Percentiles rank a stretch among this genome's conserved stretches.
Conservation (phyloP, 2,329 filamentous ascomycete species). For the Boeremia exigua region DNA sequence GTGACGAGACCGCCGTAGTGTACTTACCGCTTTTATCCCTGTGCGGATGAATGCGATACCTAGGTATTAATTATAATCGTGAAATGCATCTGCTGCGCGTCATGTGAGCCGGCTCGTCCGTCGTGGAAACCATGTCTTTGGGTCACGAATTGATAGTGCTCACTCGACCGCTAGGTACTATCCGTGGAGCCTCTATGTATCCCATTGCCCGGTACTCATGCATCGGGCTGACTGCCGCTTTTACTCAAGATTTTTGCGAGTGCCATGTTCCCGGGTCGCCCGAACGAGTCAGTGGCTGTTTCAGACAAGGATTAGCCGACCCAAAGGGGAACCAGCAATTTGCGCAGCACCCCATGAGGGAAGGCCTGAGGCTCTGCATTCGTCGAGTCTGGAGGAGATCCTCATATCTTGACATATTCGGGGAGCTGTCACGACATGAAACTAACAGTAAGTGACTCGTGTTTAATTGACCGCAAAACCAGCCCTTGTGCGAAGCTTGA, state of each 20-base stretch:
- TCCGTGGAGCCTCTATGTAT: conserved; percentile 1
- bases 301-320: conserved; percentile 6
- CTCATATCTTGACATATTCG: conserved; percentile 1
- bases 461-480: background rate
- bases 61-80: too few species aligned
- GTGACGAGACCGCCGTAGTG: background rate
- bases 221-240: conserved; percentile 21
- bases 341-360: conserved; percentile 1
- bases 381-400: conserved; percentile 12
- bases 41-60: background rate
- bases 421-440: background rate
- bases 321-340: conserved; percentile 2
- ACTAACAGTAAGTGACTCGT: background rate
- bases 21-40: conserved; percentile 1
- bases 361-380: conserved; percentile 2
- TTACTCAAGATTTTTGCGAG: conserved; percentile 13
- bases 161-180: conserved; percentile 17
- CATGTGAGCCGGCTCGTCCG: background rate
- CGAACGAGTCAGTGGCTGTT: conserved; percentile 8
- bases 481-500: background rate
- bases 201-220: conserved; percentile 25
- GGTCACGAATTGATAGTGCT: conserved; percentile 4
- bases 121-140: conserved; percentile 6
- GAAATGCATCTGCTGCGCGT: background rate
- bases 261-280: conserved; percentile 21